These are phyloP conservation scores for Excoecaria agallocha DNA, from an alignment of 345 rosid genomes.

Conservation along the genomic window DNA sequence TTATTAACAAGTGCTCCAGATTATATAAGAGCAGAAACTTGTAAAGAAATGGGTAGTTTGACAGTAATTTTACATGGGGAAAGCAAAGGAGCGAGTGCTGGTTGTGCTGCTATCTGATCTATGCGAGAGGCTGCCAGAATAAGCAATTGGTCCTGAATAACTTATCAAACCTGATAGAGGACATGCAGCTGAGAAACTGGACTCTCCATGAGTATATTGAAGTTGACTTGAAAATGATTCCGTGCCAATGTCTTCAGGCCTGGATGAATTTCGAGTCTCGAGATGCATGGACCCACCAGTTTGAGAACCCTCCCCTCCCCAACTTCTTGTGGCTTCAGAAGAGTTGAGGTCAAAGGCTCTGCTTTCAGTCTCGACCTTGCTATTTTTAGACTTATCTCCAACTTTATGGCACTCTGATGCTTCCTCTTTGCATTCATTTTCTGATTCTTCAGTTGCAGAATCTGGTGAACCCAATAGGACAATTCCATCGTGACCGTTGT, in stretches of 20 bases:
- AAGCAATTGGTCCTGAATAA: slow-evolving; percentile 62
- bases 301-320: slow-evolving; percentile 21
- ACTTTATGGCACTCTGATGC: neutral
- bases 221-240: slow-evolving; percentile 30
- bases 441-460: slow-evolving; percentile 3
- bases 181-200: slow-evolving; percentile 73
- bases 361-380: slow-evolving; percentile 33
- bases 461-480: neutral
- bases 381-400: slow-evolving; percentile 17
- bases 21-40: neutral
- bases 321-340: slow-evolving; percentile 20
- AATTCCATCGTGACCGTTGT: neutral
- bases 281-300: slow-evolving; percentile 16
- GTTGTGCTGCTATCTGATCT: slow-evolving; percentile 93
- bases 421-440: slow-evolving; percentile 13
- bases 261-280: slow-evolving; percentile 19
- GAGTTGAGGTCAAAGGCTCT: slow-evolving; percentile 29
- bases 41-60: neutral
- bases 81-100: slow-evolving; percentile 89
- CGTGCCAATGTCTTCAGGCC: slow-evolving; percentile 23
- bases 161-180: slow-evolving; percentile 55
- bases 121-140: slow-evolving; percentile 74
- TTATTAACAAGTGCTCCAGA: neutral
- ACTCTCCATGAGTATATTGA: slow-evolving; percentile 46
- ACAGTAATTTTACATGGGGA: slow-evolving; percentile 57